Base-by-base conservation (phyloP, 495 filamentous ascomycete genomes). In the Astrothelium macrocarpum region DNA sequence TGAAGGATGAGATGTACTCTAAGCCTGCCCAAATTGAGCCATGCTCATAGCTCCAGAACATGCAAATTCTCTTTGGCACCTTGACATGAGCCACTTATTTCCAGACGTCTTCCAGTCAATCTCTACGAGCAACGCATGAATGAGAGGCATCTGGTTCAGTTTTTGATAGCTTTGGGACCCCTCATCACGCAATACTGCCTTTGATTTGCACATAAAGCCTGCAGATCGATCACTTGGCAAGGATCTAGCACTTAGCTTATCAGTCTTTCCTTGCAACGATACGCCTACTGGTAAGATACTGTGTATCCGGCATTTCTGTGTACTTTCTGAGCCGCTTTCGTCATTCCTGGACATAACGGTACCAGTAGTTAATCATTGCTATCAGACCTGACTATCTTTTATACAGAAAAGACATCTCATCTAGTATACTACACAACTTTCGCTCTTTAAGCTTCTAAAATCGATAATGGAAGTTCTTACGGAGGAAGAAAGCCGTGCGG, bases 401-500 rank as follows among this genome's bases (percentile, higher is more conserved):
- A n/a, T n/a, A n/a, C n/a, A n/a, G n/a, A n/a, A n/a, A n/a, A n/a
- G n/a, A n/a, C n/a, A n/a, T n/a, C n/a, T n/a, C n/a, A n/a, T n/a
- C n/a, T n/a, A n/a, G n/a, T n/a, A n/a, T n/a, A n/a, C n/a, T n/a
- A n/a, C n/a, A n/a, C n/a, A n/a, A n/a, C n/a, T n/a, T n/a, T n/a
- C n/a, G n/a, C n/a, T n/a, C 49, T 26, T n/a, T 3, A 56, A 12
- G 16, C 20, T 56, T 16, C 20, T 11, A 3, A 9, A 28, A 9
- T 16, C 25, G 20, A 20, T 10, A 20, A 56, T 56, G 49, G 49
- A 56, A 7, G 20, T 56, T 20, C 25, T 56, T 7, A 56, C n/a
- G 26, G 49, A 56, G 25, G 49, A 56, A 56, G 49, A 56, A 56
- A 56, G 49, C 25, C 49, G 49, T 28, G 7, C 29, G 49, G 49